Evolutionary conservation across 2,329 filamentous ascomycete genomes (phyloP), one percentile per base, ranked within the genome.

Genomic region (Neofusicoccum parvum): DNA sequence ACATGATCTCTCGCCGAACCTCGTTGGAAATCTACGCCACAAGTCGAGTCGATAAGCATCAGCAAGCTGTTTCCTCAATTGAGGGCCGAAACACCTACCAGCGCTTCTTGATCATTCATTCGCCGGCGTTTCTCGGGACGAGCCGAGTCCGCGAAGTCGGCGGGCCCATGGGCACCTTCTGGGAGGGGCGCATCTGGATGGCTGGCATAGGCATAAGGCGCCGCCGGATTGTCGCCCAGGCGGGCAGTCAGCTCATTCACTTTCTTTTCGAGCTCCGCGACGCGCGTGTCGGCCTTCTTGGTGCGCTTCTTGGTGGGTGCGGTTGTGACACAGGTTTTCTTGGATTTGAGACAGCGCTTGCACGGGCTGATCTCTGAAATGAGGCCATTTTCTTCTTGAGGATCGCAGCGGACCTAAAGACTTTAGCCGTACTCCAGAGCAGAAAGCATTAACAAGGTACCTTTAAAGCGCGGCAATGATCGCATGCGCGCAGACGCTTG

Each of bases 261-360:
- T 81, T 96, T 96, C 82, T 90, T 92, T 82, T 97, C 93, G 60
- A 97, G 83, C 81, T 97, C 93, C 9, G 92, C 90, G 12, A 97
- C 93, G 60, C 92, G 86, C 69, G 88, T 94, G 75, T 96, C 94
- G 63, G 92, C 93, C 83, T 96, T 96, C 82, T 94, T 96, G 81
- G 94, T 92, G 50, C 93, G 85, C 79, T 96, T 96, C 46, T 92
- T 79, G 14, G 83, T 87, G 0, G 87, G 92, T 68, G 88, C 87
- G 0, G 92, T 96, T 68, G 76, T 79, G 58, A 78, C 73, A 67
- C 73, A 49, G 3, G 37, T n/a, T 34, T 49, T 50, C 36, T 54
- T 58, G 15, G 92, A 91, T 79, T 96, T 96, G 59, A 86, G 86
- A 76, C 93, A 97, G 69, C 93, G 86, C 75, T 78, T 80, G 68